A percentile compares a stretch with the other conserved stretches of the same genome.
phyloP scores from a whole-genome alignment of 495 filamentous ascomycete species.

The Penicillium bialowiezense region DNA sequence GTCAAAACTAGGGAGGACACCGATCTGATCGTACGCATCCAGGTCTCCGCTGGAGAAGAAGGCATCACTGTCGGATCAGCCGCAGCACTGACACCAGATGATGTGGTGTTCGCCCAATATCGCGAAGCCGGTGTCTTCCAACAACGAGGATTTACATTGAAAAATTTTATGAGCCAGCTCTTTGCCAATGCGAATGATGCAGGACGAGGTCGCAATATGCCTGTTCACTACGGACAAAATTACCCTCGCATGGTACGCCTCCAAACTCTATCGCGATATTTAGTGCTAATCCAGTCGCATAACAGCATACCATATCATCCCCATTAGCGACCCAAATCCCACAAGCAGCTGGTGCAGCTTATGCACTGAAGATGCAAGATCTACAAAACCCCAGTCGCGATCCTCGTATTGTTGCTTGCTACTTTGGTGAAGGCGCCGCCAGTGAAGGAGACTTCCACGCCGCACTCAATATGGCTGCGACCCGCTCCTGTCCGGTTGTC shows the following conservation, averaged over 20 bases:
- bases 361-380: conserved; percentile 85
- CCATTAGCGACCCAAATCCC: conserved; percentile 94
- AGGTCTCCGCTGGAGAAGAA: conserved; percentile 91
- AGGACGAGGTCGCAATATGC: conserved; percentile 92
- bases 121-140: conserved; percentile 88
- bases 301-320: conserved; percentile 87
- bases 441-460: conserved; percentile 98
- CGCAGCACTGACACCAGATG: conserved; percentile 73
- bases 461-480: conserved; percentile 93
- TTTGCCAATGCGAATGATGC: conserved; percentile 84
- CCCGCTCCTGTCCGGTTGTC: conserved; percentile 82
- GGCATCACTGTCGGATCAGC: conserved; percentile 87
- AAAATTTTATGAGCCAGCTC: conserved; percentile 91
- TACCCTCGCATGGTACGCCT: conserved; percentile 84
- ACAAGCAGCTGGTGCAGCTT: conserved; percentile 90
- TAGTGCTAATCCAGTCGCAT: not conserved
- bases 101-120: conserved; percentile 94
- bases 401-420: conserved; percentile 76
- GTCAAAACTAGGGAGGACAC: too few species aligned
- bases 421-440: conserved; percentile 97
- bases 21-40: not conserved
- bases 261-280: too few species aligned
- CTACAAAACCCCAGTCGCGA: conserved; percentile 65
- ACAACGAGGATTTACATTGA: conserved; percentile 82
- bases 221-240: conserved; percentile 88